These are phyloP conservation scores for Pythium brachiatum DNA, from an alignment of 352 stramenopile species.

Conservation along the genomic window DNA sequence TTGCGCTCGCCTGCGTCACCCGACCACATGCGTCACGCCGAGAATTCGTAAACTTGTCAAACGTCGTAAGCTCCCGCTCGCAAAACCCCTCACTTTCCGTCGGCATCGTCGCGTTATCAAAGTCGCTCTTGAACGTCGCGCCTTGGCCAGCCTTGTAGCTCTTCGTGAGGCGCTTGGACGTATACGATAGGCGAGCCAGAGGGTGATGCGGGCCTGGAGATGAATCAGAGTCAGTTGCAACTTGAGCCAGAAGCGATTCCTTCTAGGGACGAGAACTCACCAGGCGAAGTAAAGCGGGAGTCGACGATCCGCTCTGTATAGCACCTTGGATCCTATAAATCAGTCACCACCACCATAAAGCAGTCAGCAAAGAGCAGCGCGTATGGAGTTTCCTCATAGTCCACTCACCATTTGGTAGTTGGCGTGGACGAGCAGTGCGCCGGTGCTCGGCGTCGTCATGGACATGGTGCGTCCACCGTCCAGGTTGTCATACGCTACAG, in stretches of 20 bases:
- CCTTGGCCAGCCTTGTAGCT: conserved; percentile 46
- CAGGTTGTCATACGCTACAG: conserved; percentile 51
- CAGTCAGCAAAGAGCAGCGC: neutral
- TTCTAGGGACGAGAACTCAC: conserved; percentile 17
- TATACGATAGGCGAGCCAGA: conserved; percentile 45
- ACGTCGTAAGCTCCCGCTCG: conserved; percentile 37
- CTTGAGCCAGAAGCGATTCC: too few species aligned
- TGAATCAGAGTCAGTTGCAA: neutral
- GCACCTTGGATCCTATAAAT: conserved; percentile 44
- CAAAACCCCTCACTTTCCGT: conserved; percentile 59
- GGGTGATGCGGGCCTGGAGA: conserved; percentile 31
- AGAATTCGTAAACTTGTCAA: conserved; percentile 44
- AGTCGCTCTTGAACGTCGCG: conserved; percentile 36
- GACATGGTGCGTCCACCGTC: conserved; percentile 39
- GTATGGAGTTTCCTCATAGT: neutral
- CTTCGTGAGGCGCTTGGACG: conserved; percentile 37
- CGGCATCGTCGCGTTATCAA: conserved; percentile 35
- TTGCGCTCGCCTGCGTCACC: conserved; percentile 34
- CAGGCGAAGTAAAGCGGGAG: conserved; percentile 43
- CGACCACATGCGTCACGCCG: conserved; percentile 48
- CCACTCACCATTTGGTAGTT: conserved; percentile 52
- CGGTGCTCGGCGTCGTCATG: conserved; percentile 38
- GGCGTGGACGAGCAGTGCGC: conserved; percentile 42
- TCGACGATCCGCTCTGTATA: conserved; percentile 58
- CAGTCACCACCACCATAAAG: neutral